Evolutionary conservation across 2,329 filamentous ascomycete genomes (phyloP).

Genomic region (Cercospora sp.): DNA sequence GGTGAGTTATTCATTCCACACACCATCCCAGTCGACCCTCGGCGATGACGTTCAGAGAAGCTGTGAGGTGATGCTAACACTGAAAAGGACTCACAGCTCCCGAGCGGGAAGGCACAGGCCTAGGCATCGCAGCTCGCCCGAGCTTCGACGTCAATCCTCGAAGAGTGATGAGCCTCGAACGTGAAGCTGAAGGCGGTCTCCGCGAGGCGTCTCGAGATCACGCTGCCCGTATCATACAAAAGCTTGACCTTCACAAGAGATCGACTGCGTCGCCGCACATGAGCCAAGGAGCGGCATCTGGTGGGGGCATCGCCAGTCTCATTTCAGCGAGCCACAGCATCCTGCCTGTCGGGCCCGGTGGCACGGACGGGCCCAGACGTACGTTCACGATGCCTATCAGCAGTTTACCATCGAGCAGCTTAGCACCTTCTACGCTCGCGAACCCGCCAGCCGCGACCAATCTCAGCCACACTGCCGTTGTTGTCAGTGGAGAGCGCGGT

Average conservation of each 20-base stretch:
- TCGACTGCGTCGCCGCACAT: constrained; percentile 52
- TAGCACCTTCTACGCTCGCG: constrained; percentile 80
- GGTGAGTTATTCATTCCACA: constrained; percentile 37
- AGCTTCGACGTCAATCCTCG: constrained; percentile 69
- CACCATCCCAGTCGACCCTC: too few relatives aligned
- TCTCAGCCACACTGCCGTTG: constrained; percentile 80
- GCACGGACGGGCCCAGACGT: constrained; percentile 33
- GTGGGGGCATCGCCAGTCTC: constrained; percentile 75
- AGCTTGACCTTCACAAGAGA: constrained; percentile 85
- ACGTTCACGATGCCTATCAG: constrained; percentile 46
- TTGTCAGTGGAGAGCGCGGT: constrained; percentile 74
- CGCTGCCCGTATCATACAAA: constrained; percentile 86
- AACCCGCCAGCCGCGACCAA: constrained; percentile 81
- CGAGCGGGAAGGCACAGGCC: constrained; percentile 42
- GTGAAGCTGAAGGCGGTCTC: constrained; percentile 49
- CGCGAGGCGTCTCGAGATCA: constrained; percentile 77
- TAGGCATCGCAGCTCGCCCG: constrained; percentile 56
- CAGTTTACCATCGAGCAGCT: constrained; percentile 51
- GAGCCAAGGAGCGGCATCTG: constrained; percentile 40
- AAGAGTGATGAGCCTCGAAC: constrained; percentile 51
- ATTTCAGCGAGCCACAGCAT: constrained; percentile 82
- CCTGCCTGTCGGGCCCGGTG: constrained; percentile 62
- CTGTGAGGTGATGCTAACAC: neutral
- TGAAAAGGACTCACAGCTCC: constrained; percentile 41
- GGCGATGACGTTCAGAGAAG: neutral